Evolutionary conservation across 164 flowering plant genomes (phyloP).

Genomic region (Annona squamosa): DNA sequence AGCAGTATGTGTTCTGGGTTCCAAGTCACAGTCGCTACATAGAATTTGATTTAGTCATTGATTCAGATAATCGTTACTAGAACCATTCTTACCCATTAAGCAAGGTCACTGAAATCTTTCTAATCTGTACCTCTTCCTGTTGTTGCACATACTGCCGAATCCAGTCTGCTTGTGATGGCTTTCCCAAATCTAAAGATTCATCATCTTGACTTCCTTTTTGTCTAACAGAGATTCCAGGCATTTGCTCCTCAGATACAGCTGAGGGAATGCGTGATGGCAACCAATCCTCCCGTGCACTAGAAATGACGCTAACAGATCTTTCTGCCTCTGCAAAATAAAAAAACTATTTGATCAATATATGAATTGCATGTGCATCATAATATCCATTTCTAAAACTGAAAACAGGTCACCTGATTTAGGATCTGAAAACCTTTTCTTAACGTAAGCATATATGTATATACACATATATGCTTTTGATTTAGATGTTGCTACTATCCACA

Average conservation of each 20-base stretch:
- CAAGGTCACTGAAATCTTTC: background rate
- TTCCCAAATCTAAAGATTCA: constrained; percentile 38
- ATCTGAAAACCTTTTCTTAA: no score
- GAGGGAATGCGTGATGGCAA: constrained; percentile 29
- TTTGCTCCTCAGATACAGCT: constrained; percentile 23
- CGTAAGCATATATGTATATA: no score
- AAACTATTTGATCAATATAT: background rate
- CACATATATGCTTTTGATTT: no score
- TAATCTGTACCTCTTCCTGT: constrained; percentile 66
- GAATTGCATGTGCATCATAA: background rate
- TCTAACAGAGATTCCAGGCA: constrained; percentile 28
- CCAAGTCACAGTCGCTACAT: background rate
- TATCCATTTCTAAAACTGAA: background rate
- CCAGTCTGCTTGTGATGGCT: constrained; percentile 90
- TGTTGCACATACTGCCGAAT: constrained; percentile 69
- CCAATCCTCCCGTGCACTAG: constrained; percentile 55
- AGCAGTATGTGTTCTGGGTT: background rate
- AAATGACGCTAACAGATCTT: constrained; percentile 63
- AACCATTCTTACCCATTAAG: background rate
- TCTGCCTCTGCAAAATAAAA: constrained; percentile 19
- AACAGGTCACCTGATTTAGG: no score
- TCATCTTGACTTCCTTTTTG: constrained; percentile 39
- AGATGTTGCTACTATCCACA: no score
- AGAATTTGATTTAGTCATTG: background rate
- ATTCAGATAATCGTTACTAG: background rate